Evolutionary conservation across 140 eudicot species (phyloP).

Genomic region (Senecio squalidus): DNA sequence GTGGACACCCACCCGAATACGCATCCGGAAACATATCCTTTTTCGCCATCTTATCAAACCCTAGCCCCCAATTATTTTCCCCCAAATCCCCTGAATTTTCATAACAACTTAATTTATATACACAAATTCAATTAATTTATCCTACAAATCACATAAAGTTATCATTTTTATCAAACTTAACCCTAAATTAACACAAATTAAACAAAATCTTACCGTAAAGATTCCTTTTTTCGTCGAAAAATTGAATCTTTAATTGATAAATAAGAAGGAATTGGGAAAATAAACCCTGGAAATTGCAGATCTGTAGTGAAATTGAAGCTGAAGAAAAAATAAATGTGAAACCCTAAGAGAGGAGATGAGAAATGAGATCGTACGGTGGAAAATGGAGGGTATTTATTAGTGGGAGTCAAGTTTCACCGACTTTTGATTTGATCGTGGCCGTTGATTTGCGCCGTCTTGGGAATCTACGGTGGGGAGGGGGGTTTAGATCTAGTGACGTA

Average conservation of each 20-base stretch:
- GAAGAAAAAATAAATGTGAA: background rate
- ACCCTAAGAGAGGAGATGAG: background rate
- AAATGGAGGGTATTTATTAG: conserved; percentile 7
- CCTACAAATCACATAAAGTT: background rate
- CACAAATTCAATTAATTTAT: background rate
- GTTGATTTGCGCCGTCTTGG: conserved; percentile 30
- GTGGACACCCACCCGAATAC: conserved; percentile 41
- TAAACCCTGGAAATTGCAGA: conserved; percentile 6
- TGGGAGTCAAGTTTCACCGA: conserved; percentile 23
- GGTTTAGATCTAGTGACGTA: conserved; percentile 17
- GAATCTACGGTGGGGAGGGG: conserved; percentile 14
- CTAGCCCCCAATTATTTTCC: conserved; percentile 9
- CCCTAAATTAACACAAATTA: conserved; percentile 8
- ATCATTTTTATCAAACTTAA: conserved; percentile 1
- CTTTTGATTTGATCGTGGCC: background rate
- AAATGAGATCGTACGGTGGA: conserved; percentile 25
- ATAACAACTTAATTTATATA: conserved; percentile 19
- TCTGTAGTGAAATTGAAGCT: conserved; percentile 21
- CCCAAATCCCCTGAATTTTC: conserved; percentile 18
- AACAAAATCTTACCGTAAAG: conserved; percentile 1
- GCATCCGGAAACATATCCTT: conserved; percentile 54
- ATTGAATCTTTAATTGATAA: conserved; percentile 16
- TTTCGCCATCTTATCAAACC: conserved; percentile 41
- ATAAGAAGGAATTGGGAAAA: background rate
- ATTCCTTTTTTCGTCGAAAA: conserved; percentile 1